Conservation (phyloP, 257 asterid species). For the Fraxinus anomala region DNA sequence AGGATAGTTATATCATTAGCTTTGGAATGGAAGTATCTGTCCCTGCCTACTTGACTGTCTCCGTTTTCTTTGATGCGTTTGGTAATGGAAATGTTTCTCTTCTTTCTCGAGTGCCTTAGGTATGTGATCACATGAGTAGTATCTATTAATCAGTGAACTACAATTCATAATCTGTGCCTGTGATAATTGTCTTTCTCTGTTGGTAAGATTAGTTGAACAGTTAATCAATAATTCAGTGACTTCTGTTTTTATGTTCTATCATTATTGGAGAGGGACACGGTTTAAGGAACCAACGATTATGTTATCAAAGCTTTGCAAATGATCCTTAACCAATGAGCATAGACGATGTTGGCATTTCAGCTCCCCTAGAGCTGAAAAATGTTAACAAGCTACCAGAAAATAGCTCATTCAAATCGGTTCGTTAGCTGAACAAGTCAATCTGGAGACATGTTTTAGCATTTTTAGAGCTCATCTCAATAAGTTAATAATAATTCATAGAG, state of each 20-base stretch:
- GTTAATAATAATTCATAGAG: background rate
- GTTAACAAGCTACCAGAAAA: background rate
- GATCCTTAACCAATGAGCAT: background rate
- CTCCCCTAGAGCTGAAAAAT: background rate
- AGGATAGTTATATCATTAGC: slow-evolving; percentile 3
- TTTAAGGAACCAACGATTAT: background rate
- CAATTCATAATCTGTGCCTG: background rate
- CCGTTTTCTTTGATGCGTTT: background rate
- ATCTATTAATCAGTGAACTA: background rate
- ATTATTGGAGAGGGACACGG: background rate
- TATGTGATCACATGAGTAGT: background rate
- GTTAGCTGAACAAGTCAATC: background rate
- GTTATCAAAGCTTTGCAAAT: background rate
- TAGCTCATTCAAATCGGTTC: background rate
- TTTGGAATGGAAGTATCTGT: background rate
- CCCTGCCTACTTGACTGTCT: background rate
- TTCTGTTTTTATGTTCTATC: background rate
- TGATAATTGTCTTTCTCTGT: background rate
- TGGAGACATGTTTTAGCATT: background rate
- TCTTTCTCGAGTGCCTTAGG: background rate
- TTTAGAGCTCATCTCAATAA: background rate
- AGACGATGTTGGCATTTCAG: background rate
- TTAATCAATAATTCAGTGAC: background rate
- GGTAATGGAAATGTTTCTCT: background rate
- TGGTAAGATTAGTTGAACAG: background rate